Percentiles rank a stretch among this genome's conserved stretches.
phyloP scores from a whole-genome alignment of 176 grass and related monocot species.

The Themeda triandra region DNA sequence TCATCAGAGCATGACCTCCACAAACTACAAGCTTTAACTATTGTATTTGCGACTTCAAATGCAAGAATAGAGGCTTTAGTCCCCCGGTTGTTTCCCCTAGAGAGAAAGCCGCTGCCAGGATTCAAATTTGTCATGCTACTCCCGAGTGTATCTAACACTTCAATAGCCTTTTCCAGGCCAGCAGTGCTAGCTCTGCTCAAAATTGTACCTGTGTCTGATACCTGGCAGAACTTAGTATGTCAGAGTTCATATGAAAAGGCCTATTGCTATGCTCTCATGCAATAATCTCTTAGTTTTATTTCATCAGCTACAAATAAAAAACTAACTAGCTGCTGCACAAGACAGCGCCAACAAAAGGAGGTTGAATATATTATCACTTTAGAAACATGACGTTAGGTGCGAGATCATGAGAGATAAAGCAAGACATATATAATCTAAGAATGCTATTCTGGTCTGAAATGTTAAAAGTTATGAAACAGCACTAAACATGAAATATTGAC shows the following conservation, averaged over 20 bases:
- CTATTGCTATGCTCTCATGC: neutral
- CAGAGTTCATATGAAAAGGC: conserved; percentile 31
- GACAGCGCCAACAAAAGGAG: neutral
- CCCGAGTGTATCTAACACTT: conserved; percentile 87
- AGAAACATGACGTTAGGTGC: neutral
- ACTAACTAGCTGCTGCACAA: neutral
- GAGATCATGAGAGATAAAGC: neutral
- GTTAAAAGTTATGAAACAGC: neutral
- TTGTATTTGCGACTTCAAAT: conserved; percentile 97
- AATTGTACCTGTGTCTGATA: conserved; percentile 70
- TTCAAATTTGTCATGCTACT: conserved; percentile 90
- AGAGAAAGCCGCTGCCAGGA: conserved; percentile 72
- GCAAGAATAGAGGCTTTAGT: conserved; percentile 74
- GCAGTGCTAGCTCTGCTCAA: conserved; percentile 76
- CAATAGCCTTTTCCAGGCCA: conserved; percentile 79
- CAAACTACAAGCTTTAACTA: conserved; percentile 70
- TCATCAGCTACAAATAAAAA: neutral
- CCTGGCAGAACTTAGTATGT: conserved; percentile 56
- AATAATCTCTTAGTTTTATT: neutral
- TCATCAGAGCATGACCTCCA: conserved; percentile 80
- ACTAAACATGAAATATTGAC: neutral
- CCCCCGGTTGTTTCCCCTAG: conserved; percentile 52
- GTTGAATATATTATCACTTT: neutral
- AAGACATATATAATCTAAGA: neutral
- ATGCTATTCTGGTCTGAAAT: neutral